phyloP scores from a whole-genome alignment of 2,329 filamentous ascomycete species.

The Sporothrix brunneoviolacea region DNA sequence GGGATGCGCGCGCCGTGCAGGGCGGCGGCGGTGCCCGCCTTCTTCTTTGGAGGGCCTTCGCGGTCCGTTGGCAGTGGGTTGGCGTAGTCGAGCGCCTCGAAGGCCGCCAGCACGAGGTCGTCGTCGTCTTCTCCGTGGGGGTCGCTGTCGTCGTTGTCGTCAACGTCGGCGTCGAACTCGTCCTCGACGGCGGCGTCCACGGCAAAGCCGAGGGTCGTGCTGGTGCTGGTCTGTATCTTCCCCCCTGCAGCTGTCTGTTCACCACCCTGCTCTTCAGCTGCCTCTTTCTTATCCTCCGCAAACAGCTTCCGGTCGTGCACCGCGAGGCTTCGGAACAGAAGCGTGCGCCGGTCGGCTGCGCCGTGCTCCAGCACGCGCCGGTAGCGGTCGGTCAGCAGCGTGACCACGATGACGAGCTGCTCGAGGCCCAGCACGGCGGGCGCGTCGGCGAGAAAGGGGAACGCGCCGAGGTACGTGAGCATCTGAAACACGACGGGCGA shows the following conservation, averaged over 20 bases:
- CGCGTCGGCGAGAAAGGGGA: conserved; percentile 65
- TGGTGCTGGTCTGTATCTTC: too few relatives aligned
- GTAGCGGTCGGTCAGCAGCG: conserved; percentile 66
- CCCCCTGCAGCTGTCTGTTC: too few relatives aligned
- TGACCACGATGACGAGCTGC: conserved; percentile 64
- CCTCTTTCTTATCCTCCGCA: conserved; percentile 16
- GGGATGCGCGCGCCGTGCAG: conserved; percentile 64
- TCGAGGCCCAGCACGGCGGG: conserved; percentile 64
- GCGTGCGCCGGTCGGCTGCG: conserved; percentile 51
- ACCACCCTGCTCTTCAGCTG: too few relatives aligned
- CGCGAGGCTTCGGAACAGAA: conserved; percentile 65
- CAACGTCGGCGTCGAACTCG: conserved; percentile 41
- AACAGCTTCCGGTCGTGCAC: conserved; percentile 59
- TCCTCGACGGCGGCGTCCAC: conserved; percentile 40
- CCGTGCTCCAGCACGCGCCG: conserved; percentile 54
- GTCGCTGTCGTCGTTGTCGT: conserved; percentile 32
- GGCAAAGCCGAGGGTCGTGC: conserved; percentile 33
- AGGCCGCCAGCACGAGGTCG: conserved; percentile 60
- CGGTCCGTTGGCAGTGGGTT: conserved; percentile 27
- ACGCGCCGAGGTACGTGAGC: conserved; percentile 63
- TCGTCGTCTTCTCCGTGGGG: conserved; percentile 43
- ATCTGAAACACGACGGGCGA: conserved; percentile 67
- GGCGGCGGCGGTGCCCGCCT: conserved; percentile 30
- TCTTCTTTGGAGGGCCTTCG: conserved; percentile 42
- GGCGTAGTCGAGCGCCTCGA: conserved; percentile 60